Base-by-base conservation (phyloP, 345 rosid genomes). In the Sisymbrium altissimum region DNA sequence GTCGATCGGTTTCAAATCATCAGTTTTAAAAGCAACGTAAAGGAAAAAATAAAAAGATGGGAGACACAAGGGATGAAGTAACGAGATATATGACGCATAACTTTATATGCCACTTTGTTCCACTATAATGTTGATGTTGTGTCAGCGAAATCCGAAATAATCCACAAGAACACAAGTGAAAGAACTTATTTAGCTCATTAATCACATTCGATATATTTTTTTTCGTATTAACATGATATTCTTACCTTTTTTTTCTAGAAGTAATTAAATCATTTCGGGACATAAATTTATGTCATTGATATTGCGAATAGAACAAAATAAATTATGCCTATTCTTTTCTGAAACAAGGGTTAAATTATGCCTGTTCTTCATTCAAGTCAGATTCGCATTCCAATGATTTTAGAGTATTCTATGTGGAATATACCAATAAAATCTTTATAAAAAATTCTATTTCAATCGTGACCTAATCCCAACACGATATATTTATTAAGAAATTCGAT, bases 401-500 rank as follows among this genome's bases (percentile, higher is more conserved):
- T 17, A 33, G 36, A 50, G 21, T 15, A 30, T 41, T 30, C 33
- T 44, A 61, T 44, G 56, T 4, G 21, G 41, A 54, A 76, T 45
- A 21, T 44, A 63, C 59, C 9, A 76, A 12, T 9, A 13, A n/a
- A 35, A 75, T 50, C 36, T 55, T 36, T 18, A 40, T 17, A 55
- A 29, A 45, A 5, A 48, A 65, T 0, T 48, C 5, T 64, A 53
- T 58, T 58, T 71, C 56, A 71, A 59, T 77, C 73, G 55, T 66
- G 73, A 77, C 81, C 81, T 77, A 78, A 71, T 15, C 43, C 50
- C 48, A 58, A 58, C 77, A 66, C 63, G 29, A 71, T 30, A 49
- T 71, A 49, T 77, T 40, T 41, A 15, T 50, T 57, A 59, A 50
- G 38, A 11, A 60, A 71, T 65, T 57, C 39, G 56, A 77, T 71